phyloP scores from a whole-genome alignment of 192 early-diverging fungal species.

The Linnemannia zychae region DNA sequence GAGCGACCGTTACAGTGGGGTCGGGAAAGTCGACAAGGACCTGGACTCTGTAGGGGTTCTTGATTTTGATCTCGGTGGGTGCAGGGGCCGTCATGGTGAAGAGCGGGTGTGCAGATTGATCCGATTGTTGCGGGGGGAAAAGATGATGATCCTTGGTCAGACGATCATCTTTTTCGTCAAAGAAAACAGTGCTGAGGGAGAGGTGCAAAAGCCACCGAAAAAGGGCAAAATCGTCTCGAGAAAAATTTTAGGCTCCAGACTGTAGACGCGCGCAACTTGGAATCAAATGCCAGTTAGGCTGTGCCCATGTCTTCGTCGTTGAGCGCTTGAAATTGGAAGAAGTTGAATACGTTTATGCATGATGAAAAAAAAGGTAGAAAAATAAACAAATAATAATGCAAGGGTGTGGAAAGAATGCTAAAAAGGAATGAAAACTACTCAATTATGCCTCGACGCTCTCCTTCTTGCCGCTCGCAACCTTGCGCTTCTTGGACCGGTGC shows the following conservation, averaged over 20 bases:
- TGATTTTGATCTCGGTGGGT: not conserved
- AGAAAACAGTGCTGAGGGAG: not conserved
- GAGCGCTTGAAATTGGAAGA: too few species aligned
- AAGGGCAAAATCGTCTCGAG: not conserved
- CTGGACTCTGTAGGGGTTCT: not conserved
- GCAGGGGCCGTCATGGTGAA: not conserved
- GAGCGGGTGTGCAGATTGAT: not conserved
- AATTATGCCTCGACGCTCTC: slow-evolving; percentile 7
- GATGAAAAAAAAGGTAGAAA: not conserved
- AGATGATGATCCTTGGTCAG: not conserved
- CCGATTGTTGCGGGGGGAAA: not conserved
- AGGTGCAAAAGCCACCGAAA: not conserved
- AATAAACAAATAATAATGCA: slow-evolving; percentile 8
- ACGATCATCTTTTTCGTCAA: not conserved
- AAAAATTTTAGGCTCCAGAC: too few species aligned
- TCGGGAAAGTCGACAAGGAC: slow-evolving; percentile 12
- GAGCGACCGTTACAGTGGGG: not conserved
- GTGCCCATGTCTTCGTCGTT: too few species aligned
- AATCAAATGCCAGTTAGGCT: too few species aligned
- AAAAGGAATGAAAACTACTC: slow-evolving; percentile 8
- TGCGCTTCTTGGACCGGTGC: slow-evolving; percentile 53
- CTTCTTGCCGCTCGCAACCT: slow-evolving; percentile 15
- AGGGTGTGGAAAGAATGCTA: not conserved
- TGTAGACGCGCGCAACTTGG: too few species aligned
- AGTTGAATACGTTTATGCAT: not conserved